Evolutionary conservation across 2,329 filamentous ascomycete species (phyloP), one percentile per base, ranked within the genome.

Genomic region (Botrytis cinerea): DNA sequence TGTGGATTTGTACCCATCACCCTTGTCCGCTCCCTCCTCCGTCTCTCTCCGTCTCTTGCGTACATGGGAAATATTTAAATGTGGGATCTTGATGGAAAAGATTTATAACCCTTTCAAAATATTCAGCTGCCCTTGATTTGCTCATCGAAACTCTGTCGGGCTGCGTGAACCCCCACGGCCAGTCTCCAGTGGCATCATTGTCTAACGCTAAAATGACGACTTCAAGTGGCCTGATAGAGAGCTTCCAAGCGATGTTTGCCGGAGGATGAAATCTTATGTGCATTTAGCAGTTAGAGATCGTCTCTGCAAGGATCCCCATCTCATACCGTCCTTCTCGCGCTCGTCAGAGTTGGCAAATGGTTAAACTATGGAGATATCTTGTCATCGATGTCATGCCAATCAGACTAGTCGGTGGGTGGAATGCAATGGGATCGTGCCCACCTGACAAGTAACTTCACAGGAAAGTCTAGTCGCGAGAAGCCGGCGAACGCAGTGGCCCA

Each of bases 181-280:
- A 18, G 9, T 22, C n/a, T 43, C 25, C 40, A 28, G 40, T 40
- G 35, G 18, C 25, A n/a, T 54, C 32, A 25, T 54, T 14, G 46
- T 40, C 48, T 40, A n/a, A 46, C 22, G 38, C 32, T 46, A 40
- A 67, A 51, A 67, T 43, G 40, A 64, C 18, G 6, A 51, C 25
- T 45, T 40, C 46, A 67, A 22, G 32, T 32, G 40, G 20, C 43
- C 25, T 70, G 16, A 71, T 63, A 22, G 12, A n/a, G 57, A 62
- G 57, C 40, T 45, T 71, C 40, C 16, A 63, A 48, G 43, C 43
- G 43, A 71, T n/a, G 10, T 45, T 40, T 63, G 57, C 69, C 57
- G 69, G 10, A 40, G 43, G 43, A 71, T 71, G 69, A 71, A 63
- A 38, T 71, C 43, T 71, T 71, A 63, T 43, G 43, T 63, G 43